Base-by-base conservation (phyloP, 1,284 basidiomycete genomes). In the Chalciporus sp. region DNA sequence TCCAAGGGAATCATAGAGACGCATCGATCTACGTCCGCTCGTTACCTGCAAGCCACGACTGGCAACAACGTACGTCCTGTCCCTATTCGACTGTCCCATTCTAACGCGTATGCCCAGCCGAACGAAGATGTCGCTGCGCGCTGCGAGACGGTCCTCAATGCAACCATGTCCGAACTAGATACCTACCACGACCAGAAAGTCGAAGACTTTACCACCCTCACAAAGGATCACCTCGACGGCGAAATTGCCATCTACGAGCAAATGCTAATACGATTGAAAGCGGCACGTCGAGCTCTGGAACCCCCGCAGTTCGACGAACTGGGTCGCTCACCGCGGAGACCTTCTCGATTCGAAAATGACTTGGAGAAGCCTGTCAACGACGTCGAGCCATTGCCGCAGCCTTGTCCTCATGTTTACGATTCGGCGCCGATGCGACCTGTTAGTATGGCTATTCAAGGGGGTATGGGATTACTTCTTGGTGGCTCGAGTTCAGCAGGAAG, bases 91-190 rank as follows among this genome's bases (percentile, higher is more conserved):
- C 23, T 14, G 14, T 1, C 2, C n/a, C 41, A 58, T 28, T 33
- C 44, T 58, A 17, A 52, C 52, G 57, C 51, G 45, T 48, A 20
- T 31, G 12, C 47, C 11, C 53, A 88, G 85, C 68, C 77, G n/a
- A 76, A 86, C 59, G 83, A 86, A 52, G 85, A 87, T 16, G 71
- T 88, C 56, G 82, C 85, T 1, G 77, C 84, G 3, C 81, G 92
- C 17, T 94, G 90, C 67, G 92, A 95, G 72, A 94, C 92, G 0
- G 90, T 94, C 7, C 72, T 95, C 23, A 94, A 94, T 68, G 86
- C 86, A 4, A 93, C 92, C 0, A 87, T 92, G 82, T 89, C 91
- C 4, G 92, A 94, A 73, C 85, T 94, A 78, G 88, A 92, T 53
- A 85, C 81, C 2, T 91, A 90, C 61, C 89, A 92, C 63, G 71